phyloP scores from a whole-genome alignment of 2,329 filamentous ascomycete genomes.

The Atkinsonella texensis region DNA sequence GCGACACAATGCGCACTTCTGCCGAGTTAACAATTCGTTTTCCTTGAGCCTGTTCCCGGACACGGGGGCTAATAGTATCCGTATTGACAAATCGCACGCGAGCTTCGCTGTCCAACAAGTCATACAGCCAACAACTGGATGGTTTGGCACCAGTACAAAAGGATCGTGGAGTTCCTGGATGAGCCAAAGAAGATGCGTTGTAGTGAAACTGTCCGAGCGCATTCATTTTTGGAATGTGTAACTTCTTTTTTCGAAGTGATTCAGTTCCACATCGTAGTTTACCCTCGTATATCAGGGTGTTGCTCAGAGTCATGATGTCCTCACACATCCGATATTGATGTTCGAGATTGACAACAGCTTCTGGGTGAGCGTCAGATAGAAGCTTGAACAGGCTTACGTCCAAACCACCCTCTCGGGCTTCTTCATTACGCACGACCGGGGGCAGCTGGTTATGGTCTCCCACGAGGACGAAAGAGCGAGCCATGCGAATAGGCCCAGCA shows the following conservation, averaged over 20 bases:
- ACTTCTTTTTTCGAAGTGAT: constrained; percentile 54
- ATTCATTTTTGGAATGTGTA: constrained; percentile 55
- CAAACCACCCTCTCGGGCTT: constrained; percentile 72
- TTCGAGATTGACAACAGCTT: constrained; percentile 80
- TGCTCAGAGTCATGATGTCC: constrained; percentile 90
- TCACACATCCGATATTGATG: constrained; percentile 98
- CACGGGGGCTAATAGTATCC: constrained; percentile 52
- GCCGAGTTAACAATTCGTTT: constrained; percentile 78
- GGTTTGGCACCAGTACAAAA: constrained; percentile 43
- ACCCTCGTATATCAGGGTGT: constrained; percentile 86
- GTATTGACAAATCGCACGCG: constrained; percentile 87
- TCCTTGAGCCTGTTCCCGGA: constrained; percentile 64
- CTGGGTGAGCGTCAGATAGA: constrained; percentile 76
- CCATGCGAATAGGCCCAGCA: constrained; percentile 85
- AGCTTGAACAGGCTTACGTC: constrained; percentile 92
- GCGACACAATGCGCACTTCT: constrained; percentile 67
- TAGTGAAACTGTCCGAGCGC: constrained; percentile 50
- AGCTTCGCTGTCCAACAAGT: constrained; percentile 54
- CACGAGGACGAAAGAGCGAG: constrained; percentile 84
- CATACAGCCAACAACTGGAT: constrained; percentile 61
- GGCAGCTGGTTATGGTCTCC: constrained; percentile 95
- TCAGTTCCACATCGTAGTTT: constrained; percentile 79
- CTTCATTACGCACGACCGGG: constrained; percentile 84
- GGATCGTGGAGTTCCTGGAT: constrained; percentile 28
- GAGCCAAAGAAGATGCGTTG: constrained; percentile 33